Base-by-base conservation (phyloP, 2,329 filamentous ascomycete species). In the Dryadomyces quercus-mongolicae region DNA sequence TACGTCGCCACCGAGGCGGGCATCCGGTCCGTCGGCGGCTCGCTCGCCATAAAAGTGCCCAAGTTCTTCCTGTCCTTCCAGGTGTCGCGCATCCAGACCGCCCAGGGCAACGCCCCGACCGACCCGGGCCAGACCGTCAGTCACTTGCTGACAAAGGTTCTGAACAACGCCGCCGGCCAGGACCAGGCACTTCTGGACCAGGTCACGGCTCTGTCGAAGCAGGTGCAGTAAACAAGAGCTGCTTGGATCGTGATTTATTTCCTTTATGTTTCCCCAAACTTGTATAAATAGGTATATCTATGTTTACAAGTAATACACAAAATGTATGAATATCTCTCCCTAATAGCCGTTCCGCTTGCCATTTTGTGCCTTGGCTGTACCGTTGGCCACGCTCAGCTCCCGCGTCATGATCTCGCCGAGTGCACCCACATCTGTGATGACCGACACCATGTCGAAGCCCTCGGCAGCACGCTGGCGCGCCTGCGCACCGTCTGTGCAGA, bases 31-130 rank as follows among this genome's bases (percentile, higher is more conserved):
- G 72, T 73, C 7, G 74, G 71, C 10, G 79, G 78, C 2, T 71
- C 62, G 54, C 66, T 82, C 18, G 74, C 70, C 2, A 76, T 82
- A 66, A 82, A 82, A 66, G 75, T 77, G 5, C 80, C 80, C 57
- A 82, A 82, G 66, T 83, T 83, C 73, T 82, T 82, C 64, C 63
- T 82, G 45, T 67, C 74, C 56, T 76, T 81, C 64, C 80, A 83
- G 66, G 71, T 82, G 38, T 73, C 74, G 44, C 69, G 79, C 21
- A 81, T 82, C 59, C 70, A 78, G 65, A 79, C 77, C 0, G 80
- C 80, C 0, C 76, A 81, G 67, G 79, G 80, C 0, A 75, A 74
- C 52, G 64, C 72, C 45, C 78, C 77, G 1, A 67, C 70, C 0
- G 74, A 68, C n/a, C 65, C 79, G 0, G 76, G 73, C 9, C 65